Evolutionary conservation across 495 filamentous ascomycete genomes (phyloP).

Genomic region (Hypoxylon crocopeplum): DNA sequence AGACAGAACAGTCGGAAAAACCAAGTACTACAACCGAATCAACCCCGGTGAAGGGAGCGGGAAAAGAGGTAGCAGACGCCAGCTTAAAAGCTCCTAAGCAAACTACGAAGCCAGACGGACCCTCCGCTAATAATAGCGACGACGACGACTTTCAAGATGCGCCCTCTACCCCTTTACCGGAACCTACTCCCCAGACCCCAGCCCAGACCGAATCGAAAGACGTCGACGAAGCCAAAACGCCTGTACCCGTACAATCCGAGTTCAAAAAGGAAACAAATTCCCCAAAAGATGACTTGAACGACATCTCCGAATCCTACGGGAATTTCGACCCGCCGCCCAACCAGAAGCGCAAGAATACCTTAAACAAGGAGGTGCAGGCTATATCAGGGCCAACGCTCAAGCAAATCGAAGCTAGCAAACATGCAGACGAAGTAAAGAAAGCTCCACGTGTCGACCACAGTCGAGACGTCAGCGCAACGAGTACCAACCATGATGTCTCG

Average conservation of each 20-base stretch:
- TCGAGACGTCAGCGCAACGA: conserved; percentile 41
- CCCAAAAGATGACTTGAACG: conserved; percentile 9
- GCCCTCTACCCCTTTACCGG: conserved; percentile 40
- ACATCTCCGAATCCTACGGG: conserved; percentile 17
- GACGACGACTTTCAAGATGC: conserved; percentile 52
- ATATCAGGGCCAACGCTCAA: conserved; percentile 40
- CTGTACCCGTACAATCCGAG: conserved; percentile 27
- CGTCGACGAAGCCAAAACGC: conserved; percentile 31
- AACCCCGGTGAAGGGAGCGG: not conserved
- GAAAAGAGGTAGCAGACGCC: conserved; percentile 9
- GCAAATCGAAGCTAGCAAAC: conserved; percentile 36
- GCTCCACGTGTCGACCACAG: conserved; percentile 27
- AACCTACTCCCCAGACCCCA: conserved; percentile 20
- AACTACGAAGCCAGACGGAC: conserved; percentile 2
- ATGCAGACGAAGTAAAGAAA: conserved; percentile 28
- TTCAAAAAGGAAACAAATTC: conserved; percentile 5
- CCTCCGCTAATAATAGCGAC: conserved; percentile 33
- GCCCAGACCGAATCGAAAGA: conserved; percentile 16
- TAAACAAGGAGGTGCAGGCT: conserved; percentile 34
- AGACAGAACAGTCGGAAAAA: conserved; percentile 19
- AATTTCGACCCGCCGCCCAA: conserved; percentile 10
- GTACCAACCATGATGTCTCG: conserved; percentile 58
- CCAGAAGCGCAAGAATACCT: conserved; percentile 22
- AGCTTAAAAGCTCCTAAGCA: conserved; percentile 21
- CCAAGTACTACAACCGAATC: conserved; percentile 28